Base-by-base conservation (phyloP, 2,329 filamentous ascomycete species). In the Ustilaginoidea virens region DNA sequence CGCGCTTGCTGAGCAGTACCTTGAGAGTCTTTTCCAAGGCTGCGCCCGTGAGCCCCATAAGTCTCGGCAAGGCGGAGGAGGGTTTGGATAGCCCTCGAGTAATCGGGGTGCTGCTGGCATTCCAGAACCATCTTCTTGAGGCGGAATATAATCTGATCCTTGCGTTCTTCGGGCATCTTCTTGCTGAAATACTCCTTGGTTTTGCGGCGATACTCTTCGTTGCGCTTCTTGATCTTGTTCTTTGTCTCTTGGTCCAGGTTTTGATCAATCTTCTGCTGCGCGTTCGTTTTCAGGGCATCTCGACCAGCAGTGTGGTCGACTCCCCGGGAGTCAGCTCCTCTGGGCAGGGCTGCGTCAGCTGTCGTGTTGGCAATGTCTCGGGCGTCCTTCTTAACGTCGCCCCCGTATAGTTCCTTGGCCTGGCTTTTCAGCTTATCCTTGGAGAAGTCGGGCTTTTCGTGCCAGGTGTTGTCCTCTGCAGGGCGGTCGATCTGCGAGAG, bases 41-140 rank as follows among this genome's bases (percentile, higher is more conserved):
- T 60, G 48, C 68, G 77, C 31, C 75, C 70, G 45, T 94, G 85
- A 27, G 72, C 68, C 35, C 72, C 74, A 45, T 98, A 98, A 41
- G 76, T 71, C 57, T 93, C 85, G 5, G 83, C 85, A 27, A 98
- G 63, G 23, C 71, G 63, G 17, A 98, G 67, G 5, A 98, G 63
- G 3, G 87, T 92, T 44, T 85, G 73, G 38, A 98, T 77, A n/a
- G 90, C 90, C 52, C 80, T 69, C 42, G 86, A 75, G 55, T 96
- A 98, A 45, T 98, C 87, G 33, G 81, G 72, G 48, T 96, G 90
- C 32, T 87, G 81, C 58, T 98, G 90, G 44, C 92, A 85, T 56
- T 98, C 90, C 25, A 94, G 74, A 22, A 98, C 61, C 80, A 96
- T 92, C 72, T 96, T 96, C 74, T 73, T 98, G 40, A 98, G 58